Evolutionary conservation across 2,329 filamentous ascomycete species (phyloP).

Genomic region (Neopestalotiopsis sp.): DNA sequence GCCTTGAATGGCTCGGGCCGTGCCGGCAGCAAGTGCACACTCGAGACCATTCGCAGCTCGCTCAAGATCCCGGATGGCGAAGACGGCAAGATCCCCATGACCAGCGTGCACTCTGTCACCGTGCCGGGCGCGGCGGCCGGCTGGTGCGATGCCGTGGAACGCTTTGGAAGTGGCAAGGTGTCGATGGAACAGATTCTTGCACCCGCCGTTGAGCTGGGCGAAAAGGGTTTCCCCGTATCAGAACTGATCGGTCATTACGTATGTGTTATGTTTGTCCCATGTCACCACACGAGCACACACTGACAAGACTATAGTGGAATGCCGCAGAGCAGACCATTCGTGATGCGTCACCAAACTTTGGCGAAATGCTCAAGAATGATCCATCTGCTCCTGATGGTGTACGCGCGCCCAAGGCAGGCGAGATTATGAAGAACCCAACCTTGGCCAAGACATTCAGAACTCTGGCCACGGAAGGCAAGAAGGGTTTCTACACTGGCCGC

Average conservation of each 20-base stretch:
- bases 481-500: slow-evolving; percentile 87
- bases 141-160: slow-evolving; percentile 88
- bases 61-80: slow-evolving; percentile 67
- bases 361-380: slow-evolving; percentile 86
- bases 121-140: slow-evolving; percentile 90
- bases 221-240: slow-evolving; percentile 88
- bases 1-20: slow-evolving; percentile 95
- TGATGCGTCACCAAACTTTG: slow-evolving; percentile 80
- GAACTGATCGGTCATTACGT: slow-evolving; percentile 76
- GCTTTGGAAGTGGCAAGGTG: slow-evolving; percentile 87
- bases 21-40: slow-evolving; percentile 69
- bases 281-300: neutral
- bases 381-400: slow-evolving; percentile 69
- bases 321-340: slow-evolving; percentile 67
- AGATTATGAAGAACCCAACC: slow-evolving; percentile 86
- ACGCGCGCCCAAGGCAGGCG: slow-evolving; percentile 77
- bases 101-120: slow-evolving; percentile 80
- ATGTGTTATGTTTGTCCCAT: slow-evolving; percentile 38
- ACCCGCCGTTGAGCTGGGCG: slow-evolving; percentile 84
- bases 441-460: slow-evolving; percentile 82
- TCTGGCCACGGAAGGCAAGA: slow-evolving; percentile 80
- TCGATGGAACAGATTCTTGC: slow-evolving; percentile 76
- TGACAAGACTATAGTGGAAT: slow-evolving; percentile 66
- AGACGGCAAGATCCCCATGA: slow-evolving; percentile 70
- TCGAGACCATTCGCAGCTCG: slow-evolving; percentile 72